Conservation (phyloP, 1,284 basidiomycete species). For the Heterobasidion irregulare region DNA sequence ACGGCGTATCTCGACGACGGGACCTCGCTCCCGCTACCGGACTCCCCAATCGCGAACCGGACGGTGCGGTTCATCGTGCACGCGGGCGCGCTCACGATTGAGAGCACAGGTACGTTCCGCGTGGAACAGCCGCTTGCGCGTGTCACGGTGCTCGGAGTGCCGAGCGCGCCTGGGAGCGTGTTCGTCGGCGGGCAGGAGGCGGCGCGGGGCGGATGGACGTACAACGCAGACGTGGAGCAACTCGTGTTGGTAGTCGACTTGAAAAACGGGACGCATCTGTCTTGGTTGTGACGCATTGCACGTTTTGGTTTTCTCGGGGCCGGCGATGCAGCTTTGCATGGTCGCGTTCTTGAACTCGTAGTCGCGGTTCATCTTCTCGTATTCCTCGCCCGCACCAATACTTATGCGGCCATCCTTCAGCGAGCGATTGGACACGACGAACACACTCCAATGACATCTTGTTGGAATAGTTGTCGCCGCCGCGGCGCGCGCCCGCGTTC, state of each 20-base stretch:
- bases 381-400: too few species aligned
- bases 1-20: constrained; percentile 62
- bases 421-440: too few species aligned
- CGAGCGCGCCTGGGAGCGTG: neutral
- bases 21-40: constrained; percentile 30
- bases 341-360: too few species aligned
- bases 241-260: neutral
- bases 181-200: neutral
- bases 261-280: neutral
- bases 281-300: neutral
- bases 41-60: constrained; percentile 33
- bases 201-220: neutral
- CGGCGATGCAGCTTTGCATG: too few species aligned
- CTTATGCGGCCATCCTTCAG: too few species aligned
- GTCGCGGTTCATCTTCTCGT: too few species aligned
- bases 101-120: constrained; percentile 31
- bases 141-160: constrained; percentile 3
- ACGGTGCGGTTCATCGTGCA: constrained; percentile 32
- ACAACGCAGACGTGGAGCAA: neutral
- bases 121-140: constrained; percentile 3
- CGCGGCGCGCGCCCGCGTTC: too few species aligned
- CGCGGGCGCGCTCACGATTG: constrained; percentile 24
- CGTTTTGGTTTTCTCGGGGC: too few species aligned
- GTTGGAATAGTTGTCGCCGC: too few species aligned
- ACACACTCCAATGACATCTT: too few species aligned